Evolutionary conservation across 2,329 filamentous ascomycete species (phyloP), one percentile per base, ranked within the genome.

Genomic region (Penicillium psychrosexuale): DNA sequence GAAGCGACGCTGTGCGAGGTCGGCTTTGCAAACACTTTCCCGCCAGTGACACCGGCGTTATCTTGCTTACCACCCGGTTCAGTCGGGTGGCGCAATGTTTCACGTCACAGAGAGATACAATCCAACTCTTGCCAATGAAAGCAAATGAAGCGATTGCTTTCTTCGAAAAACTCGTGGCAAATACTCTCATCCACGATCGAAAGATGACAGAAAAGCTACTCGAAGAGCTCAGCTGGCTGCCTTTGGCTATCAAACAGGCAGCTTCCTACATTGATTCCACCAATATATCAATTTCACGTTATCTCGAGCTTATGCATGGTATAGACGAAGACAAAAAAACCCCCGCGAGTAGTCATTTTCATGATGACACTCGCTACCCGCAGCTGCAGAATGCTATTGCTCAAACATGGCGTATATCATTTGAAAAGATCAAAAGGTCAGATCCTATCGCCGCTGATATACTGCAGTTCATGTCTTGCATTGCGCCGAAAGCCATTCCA

Each of bases 361-460:
- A 66, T 22, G 72, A 75, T 56, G 37, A 52, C 12, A 58, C 53
- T 24, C 64, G 70, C 40, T 71, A 74, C 47, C 46, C 33, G 3
- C 55, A 65, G 8, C 52, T 66, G 12, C 58, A 61, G 36, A 74
- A 71, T 53, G 59, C 72, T 3, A 62, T 76, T 17, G 66, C 67
- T 11, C 71, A 61, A 2, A 58, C 46, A 30, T 77, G 69, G 71
- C 59, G 65, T 7, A 69, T 75, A 17, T 28, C 27, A 28, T 28
- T 28, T 2, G 27, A 28, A 28, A 28, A 28, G 7, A 28, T 28
- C 27, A 28, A 28, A 7, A 40, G 55, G 19, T 38, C 53, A 22
- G 58, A 75, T 56, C 46, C 49, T 5, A 48, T 70, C 19, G 73
- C 27, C 73, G 65, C 62, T 19, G 60, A 69, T 27, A 67, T 69